Conservation (phyloP, 306 rosid genomes). For the Corylus heterophylla region DNA sequence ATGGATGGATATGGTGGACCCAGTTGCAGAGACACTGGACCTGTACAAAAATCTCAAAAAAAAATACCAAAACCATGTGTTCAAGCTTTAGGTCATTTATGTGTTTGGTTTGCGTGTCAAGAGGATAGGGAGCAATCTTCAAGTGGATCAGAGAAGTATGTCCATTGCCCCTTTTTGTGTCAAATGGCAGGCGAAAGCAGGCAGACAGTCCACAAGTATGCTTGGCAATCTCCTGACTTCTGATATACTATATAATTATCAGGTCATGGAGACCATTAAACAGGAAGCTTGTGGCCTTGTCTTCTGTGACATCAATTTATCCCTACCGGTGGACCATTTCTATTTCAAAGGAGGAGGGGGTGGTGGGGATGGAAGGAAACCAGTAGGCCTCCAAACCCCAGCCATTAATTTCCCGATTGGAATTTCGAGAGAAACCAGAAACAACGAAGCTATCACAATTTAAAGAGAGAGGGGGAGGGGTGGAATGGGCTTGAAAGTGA, state of each 20-base stretch:
- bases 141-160: slow-evolving; percentile 41
- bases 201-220: slow-evolving; percentile 21
- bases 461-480: slow-evolving; percentile 29
- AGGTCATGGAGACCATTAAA: slow-evolving; percentile 47
- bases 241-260: slow-evolving; percentile 16
- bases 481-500: slow-evolving; percentile 34
- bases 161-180: slow-evolving; percentile 8
- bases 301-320: slow-evolving; percentile 33
- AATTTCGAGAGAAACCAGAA: slow-evolving; percentile 18
- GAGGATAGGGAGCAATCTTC: slow-evolving; percentile 50
- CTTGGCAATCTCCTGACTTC: slow-evolving; percentile 14
- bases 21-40: slow-evolving; percentile 8
- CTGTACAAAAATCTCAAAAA: neutral
- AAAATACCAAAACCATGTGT: slow-evolving; percentile 1
- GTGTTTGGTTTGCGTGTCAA: slow-evolving; percentile 48
- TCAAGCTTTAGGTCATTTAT: slow-evolving; percentile 27
- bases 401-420: slow-evolving; percentile 21
- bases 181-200: slow-evolving; percentile 28
- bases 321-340: slow-evolving; percentile 36
- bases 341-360: neutral
- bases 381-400: slow-evolving; percentile 41
- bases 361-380: slow-evolving; percentile 25
- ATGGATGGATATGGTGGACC: slow-evolving; percentile 19
- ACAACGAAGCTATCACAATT: slow-evolving; percentile 24
- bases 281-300: slow-evolving; percentile 49